Evolutionary conservation across 2,329 filamentous ascomycete genomes (phyloP), one percentile per base, ranked within the genome.

Genomic region (Diaporthe nobilis): DNA sequence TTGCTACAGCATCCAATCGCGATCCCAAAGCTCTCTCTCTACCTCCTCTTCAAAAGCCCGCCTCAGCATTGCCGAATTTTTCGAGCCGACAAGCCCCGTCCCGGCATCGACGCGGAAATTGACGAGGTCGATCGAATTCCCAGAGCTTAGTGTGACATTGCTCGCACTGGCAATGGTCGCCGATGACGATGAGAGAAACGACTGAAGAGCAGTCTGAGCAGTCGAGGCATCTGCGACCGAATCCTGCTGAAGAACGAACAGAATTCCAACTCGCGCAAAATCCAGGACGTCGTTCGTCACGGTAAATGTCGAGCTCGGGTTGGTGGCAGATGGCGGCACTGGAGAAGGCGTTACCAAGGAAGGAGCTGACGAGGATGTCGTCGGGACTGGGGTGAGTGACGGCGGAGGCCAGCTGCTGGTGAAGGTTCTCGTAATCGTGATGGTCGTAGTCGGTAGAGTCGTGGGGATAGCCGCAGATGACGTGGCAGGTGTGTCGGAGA

Each of bases 181-280:
- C 67, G 80, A 80, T 13, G 85, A 85, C 22, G 81, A 79, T 12
- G 83, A 86, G 78, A 93, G 91, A 78, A 92, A 90, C 2, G 80
- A 83, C 80, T 92, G 89, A 17, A 93, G 83, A 4, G 82, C 80
- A 10, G 82, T 84, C 80, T 93, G 92, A 0, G 91, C 90, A 8
- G 82, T 82, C 63, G 89, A 86, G 0, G 91, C 92, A 53, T 85
- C 84, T 44, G 85, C 82, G 1, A 92, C 79, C 7, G 82, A 85
- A 74, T 89, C 83, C 78, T 91, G 83, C 79, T 93, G 90, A 2
- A 93, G 84, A 37, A 94, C 85, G 78, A 87, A 93, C 22, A 94
- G 85, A 3, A 94, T 89, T 0, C 88, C 88, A 2, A 92, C 87
- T 4, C 92, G 87, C 0, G 91, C 89, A 83, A 94, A 94, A 79